Percentiles rank a stretch among this genome's conserved stretches.
Evolutionary conservation across 2,329 filamentous ascomycete genomes (phyloP).

Genomic region (Ophiosphaerella korrae): DNA sequence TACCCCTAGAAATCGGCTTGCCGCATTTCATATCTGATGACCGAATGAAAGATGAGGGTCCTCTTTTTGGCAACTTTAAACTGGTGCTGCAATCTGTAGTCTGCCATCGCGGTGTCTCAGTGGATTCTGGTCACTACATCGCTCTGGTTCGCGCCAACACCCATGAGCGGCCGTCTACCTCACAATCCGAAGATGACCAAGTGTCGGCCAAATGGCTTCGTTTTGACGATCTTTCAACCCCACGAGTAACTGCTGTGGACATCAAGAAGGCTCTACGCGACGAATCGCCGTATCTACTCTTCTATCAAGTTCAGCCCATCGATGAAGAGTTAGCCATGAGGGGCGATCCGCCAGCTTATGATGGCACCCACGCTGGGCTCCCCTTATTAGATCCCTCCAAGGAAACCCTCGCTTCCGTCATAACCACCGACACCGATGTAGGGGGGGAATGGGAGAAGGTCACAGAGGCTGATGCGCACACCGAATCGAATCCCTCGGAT

Average conservation of each 20-base stretch:
- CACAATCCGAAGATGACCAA: constrained; percentile 52
- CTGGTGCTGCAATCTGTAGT: constrained; percentile 89
- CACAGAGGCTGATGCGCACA: constrained; percentile 13
- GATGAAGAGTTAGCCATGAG: constrained; percentile 64
- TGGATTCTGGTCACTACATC: constrained; percentile 91
- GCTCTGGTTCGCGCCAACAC: constrained; percentile 77
- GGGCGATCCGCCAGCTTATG: constrained; percentile 50
- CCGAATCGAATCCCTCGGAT: constrained; percentile 21
- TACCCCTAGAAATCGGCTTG: constrained; percentile 80
- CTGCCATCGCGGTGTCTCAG: constrained; percentile 84
- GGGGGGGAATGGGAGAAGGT: constrained; percentile 33
- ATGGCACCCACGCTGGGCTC: constrained; percentile 35
- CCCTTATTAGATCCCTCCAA: constrained; percentile 30
- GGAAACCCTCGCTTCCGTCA: constrained; percentile 34
- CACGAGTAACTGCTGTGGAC: constrained; percentile 76
- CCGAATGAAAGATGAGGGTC: constrained; percentile 67
- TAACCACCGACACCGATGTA: constrained; percentile 23
- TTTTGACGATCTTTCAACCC: constrained; percentile 83
- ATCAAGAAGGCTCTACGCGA: constrained; percentile 77
- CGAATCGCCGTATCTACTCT: constrained; percentile 93
- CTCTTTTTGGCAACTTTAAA: constrained; percentile 86
- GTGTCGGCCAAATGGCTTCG: constrained; percentile 72
- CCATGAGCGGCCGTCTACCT: constrained; percentile 45
- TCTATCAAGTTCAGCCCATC: constrained; percentile 92
- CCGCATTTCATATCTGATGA: constrained; percentile 91